Base-by-base conservation (phyloP, 2,329 filamentous ascomycete genomes). In the Penicillium sp. region DNA sequence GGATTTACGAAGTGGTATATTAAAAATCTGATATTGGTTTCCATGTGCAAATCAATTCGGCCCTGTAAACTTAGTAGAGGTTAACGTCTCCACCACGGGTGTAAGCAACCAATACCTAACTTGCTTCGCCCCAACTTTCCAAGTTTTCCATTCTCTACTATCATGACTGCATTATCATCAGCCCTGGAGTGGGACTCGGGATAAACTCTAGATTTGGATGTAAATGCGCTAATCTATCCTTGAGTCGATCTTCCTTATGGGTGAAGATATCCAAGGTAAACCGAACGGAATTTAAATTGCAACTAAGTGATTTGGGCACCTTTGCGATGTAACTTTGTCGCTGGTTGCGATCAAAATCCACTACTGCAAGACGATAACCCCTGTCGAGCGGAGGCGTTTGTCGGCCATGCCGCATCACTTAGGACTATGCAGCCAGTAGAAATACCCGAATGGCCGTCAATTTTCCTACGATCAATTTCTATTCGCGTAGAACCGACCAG, bases 261-360 rank as follows among this genome's bases (percentile, higher is more conserved):
- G 22, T 42, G 37, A 13, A 42, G 19, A 42, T 14, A 21, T 14
- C 14, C 5, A 10, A 33, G 11, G 24, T 54, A 24, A 14, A 51
- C 8, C 42, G 37, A 57, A 53, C 52, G 50, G 58, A n/a, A 56
- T 66, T 63, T 48, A 8, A 35, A 58, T 61, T 24, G 7, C 43
- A 53, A 43, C 62, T n/a, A 33, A 26, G 33, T 29, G 42, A 54
- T 47, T 58, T 52, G 52, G 60, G 60, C 31, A 59, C 24, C 39
- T 39, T 35, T 59, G 57, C 49, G 49, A 54, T 62, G 57, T 48
- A 55, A 60, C 59, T 14, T 47, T 44, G 16, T 44, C 43, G 35
- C 50, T 43, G 43, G 59, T 26, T 13, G 35, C 39, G 49, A 61
- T 60, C 14, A 14, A 33, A 57, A 61, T 48, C 22, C 6, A 31